Percentiles rank a stretch among this genome's conserved stretches.
Conservation (phyloP, 2,329 filamentous ascomycete species). For the Calonectria honghensis region DNA sequence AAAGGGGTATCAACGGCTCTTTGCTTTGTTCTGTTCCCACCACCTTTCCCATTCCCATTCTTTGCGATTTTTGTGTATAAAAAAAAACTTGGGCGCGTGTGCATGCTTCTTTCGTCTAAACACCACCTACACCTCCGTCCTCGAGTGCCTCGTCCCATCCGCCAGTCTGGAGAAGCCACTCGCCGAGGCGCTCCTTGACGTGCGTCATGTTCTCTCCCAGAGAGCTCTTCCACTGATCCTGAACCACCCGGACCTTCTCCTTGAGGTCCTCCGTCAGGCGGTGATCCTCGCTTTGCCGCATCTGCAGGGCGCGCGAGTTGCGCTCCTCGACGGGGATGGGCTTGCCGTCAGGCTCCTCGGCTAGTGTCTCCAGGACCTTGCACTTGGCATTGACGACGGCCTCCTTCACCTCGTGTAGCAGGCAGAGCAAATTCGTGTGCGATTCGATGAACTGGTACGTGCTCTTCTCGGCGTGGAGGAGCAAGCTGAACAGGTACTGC, state of each 20-base stretch:
- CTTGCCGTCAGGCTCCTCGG: constrained; percentile 63
- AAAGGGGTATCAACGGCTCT: constrained; percentile 57
- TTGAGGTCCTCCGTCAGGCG: constrained; percentile 90
- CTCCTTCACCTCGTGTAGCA: constrained; percentile 92
- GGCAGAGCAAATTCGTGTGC: constrained; percentile 91
- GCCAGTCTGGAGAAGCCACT: constrained; percentile 84
- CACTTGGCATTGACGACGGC: constrained; percentile 82
- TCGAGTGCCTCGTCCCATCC: constrained; percentile 90
- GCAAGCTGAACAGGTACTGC: constrained; percentile 91
- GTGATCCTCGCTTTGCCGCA: constrained; percentile 80
- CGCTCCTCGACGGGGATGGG: constrained; percentile 59
- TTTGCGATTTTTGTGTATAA: neutral
- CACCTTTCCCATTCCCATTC: constrained; percentile 16
- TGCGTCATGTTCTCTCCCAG: constrained; percentile 85
- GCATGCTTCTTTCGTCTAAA: constrained; percentile 54
- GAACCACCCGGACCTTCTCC: constrained; percentile 92
- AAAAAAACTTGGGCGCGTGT: neutral
- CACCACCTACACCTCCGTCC: constrained; percentile 71
- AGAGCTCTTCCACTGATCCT: constrained; percentile 92
- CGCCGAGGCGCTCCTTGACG: constrained; percentile 84
- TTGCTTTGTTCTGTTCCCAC: constrained; percentile 36
- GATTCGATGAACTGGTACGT: constrained; percentile 98
- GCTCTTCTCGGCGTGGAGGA: constrained; percentile 92
- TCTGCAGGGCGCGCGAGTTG: constrained; percentile 69
- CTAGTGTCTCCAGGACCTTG: constrained; percentile 80